phyloP scores from a whole-genome alignment of 2,329 filamentous ascomycete genomes.

The Calonectria pauciramosa region DNA sequence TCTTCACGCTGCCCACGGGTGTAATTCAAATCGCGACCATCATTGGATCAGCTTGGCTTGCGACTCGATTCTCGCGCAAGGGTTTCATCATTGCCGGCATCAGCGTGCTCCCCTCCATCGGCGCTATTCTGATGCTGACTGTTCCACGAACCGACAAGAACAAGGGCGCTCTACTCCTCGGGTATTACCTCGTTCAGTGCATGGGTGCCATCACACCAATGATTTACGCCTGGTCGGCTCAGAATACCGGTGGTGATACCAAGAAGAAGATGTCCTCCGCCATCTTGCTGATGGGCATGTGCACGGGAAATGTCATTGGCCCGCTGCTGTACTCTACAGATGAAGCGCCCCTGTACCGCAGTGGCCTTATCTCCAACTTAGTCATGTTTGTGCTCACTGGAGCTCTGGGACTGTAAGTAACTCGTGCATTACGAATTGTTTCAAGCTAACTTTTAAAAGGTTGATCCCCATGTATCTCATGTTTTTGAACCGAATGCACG shows the following conservation, averaged over 20 bases:
- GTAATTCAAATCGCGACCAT: constrained; percentile 71
- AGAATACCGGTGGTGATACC: constrained; percentile 72
- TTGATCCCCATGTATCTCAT: constrained; percentile 59
- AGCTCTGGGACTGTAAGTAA: constrained; percentile 50
- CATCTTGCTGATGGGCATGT: constrained; percentile 68
- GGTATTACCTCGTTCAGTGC: constrained; percentile 59
- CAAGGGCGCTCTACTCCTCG: constrained; percentile 62
- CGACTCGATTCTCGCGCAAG: constrained; percentile 65
- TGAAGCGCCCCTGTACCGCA: constrained; percentile 51
- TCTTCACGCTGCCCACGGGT: constrained; percentile 72
- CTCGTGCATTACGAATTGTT: neutral
- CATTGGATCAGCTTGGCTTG: constrained; percentile 63
- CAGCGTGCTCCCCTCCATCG: constrained; percentile 63
- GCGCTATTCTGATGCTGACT: constrained; percentile 61
- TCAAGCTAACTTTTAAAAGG: neutral
- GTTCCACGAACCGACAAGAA: constrained; percentile 58
- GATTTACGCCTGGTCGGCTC: constrained; percentile 66
- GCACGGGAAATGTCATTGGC: constrained; percentile 71
- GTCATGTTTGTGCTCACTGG: constrained; percentile 70
- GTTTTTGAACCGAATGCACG: constrained; percentile 66
- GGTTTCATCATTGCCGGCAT: constrained; percentile 65
- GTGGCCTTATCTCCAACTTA: constrained; percentile 69
- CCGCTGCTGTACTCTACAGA: constrained; percentile 67
- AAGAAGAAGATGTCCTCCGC: constrained; percentile 73
- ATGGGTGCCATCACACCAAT: constrained; percentile 47